These are phyloP conservation scores for Synchytrium microbalum DNA, from an alignment of 371 early-diverging fungal genomes.

Conservation along the genomic window DNA sequence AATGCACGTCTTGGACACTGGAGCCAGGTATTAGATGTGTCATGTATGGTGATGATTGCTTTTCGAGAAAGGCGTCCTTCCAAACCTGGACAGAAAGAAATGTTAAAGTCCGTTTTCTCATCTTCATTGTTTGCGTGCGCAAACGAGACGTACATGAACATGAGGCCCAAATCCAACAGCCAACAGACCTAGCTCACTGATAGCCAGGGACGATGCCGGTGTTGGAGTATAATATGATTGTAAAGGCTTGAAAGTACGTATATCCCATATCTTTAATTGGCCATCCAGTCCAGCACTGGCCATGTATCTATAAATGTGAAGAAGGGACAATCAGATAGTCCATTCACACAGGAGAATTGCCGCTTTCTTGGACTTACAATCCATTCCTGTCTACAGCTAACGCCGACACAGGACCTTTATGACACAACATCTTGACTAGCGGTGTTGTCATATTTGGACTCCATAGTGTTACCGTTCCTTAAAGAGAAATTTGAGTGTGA, in stretches of 20 bases:
- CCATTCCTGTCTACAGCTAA: constrained; percentile 85
- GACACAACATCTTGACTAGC: constrained; percentile 92
- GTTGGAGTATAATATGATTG: constrained; percentile 71
- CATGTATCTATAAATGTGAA: constrained; percentile 52
- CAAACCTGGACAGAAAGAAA: constrained; percentile 44
- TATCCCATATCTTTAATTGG: constrained; percentile 92
- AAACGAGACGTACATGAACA: constrained; percentile 44
- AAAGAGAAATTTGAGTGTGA: not conserved
- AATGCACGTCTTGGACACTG: constrained; percentile 52
- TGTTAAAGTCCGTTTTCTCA: not conserved
- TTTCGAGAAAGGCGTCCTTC: constrained; percentile 76
- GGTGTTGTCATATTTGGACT: constrained; percentile 72
- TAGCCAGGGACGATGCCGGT: constrained; percentile 65
- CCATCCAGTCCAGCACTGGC: constrained; percentile 90
- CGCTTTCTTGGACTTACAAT: constrained; percentile 20
- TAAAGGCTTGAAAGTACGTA: constrained; percentile 76
- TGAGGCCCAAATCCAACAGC: constrained; percentile 75
- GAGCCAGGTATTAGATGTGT: constrained; percentile 60
- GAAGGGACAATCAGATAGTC: not conserved
- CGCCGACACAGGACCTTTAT: constrained; percentile 76
- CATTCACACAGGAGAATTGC: not conserved
- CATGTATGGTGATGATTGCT: constrained; percentile 84
- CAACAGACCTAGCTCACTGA: constrained; percentile 81
- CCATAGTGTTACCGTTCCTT: constrained; percentile 86
- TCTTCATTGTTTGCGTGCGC: not conserved